Evolutionary conservation across 768 basidiomycete species (phyloP), one percentile per base, ranked within the genome.

Genomic region (Sistotremastrum niveocremeum): DNA sequence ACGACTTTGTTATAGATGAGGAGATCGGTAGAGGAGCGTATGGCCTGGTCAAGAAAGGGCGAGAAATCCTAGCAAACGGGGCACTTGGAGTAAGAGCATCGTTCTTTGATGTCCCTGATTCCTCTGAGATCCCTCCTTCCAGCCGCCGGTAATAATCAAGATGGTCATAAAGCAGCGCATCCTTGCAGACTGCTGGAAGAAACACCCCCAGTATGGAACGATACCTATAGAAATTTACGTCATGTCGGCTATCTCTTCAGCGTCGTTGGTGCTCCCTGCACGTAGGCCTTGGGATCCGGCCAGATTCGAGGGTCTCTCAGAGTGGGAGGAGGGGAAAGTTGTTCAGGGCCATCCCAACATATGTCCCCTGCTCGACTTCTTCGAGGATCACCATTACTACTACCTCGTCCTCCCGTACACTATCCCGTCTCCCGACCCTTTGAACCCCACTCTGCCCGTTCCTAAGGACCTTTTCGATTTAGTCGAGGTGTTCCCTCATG

Each of bases 121-220:
- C 42, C 44, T 35, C 35, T 8, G 7, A 45, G 47, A 36, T 36
- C 44, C 48, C 46, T 53, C 47, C 51, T 50, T 56, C 6, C 56
- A 91, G 89, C 83, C 90, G 3, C 79, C 84, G 35, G 66, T 95
- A 49, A 83, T 99, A 55, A 90, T 99, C 65, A 99, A 99, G 59
- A 93, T 95, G 63, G 82, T 98, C 57, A 93, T 98, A 70, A 98
- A 98, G 64, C 91, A 88, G 41, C 85, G 95, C 44, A 99, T 99
- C 49, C 74, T 99, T 44, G 94, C 94, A 32, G 94, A 99, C 66
- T 98, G 94, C 63, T 99, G 95, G 95, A 98, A 98, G 69, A 87
- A 86, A 57, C 94, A 99, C 60, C 84, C 86, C 38, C 77, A 82
- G 51, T 76, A 86, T 60, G 94, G 94, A 47, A 95, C 95, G 6